Base-by-base conservation (phyloP, 768 basidiomycete genomes). In the Agaricus sinodeliciosus region DNA sequence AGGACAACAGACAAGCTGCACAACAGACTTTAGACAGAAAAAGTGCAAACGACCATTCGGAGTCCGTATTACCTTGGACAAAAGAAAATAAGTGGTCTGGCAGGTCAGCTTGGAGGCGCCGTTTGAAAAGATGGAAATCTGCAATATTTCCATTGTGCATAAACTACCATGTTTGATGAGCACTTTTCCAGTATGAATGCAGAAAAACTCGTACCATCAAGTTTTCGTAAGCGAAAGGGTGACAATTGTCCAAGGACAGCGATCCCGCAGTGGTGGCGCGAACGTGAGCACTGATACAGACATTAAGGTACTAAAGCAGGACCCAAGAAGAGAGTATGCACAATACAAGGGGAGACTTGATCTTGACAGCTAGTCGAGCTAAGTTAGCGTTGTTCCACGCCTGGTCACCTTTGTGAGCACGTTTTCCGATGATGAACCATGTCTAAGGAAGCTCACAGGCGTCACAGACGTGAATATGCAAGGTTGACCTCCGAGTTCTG, bases 61-160 rank as follows among this genome's bases (percentile, higher is more conserved):
- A 94, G 69, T 99, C 95, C 25, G 96, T 98, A 62, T 97, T 94
- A 49, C 96, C 96, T 52, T 88, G 84, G 1, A 94, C 93, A 60
- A 82, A 77, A 49, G 90, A 76, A 70, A 92, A 99, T 35, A 92
- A 78, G 55, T 85, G 82, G 63, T 99, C 94, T 0, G 87, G 75
- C 12, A 99, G 68, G 25, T 75, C 75, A 31, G 73, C 73, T 62
- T 95, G 94, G 7, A 99, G 67, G 26, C 74, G 78, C 25, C 96
- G 79, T 69, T 94, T 97, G 59, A 98, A 79, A 54, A 74, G 71
- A 41, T 68, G 68, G 67, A 97, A 98, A 4, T 90, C 83, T 40
- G 88, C 83, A 51, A 99, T 89, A n/a, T 83, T 84, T 49, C 95
- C 95, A 58, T 96, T 98, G 67, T 94, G 94, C 94, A 97, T 97